Percentiles rank a stretch among this genome's conserved stretches.
These are phyloP conservation scores for Deuterostichococcus epilithicus DNA, from an alignment of 139 green algal species.

Conservation along the genomic window DNA sequence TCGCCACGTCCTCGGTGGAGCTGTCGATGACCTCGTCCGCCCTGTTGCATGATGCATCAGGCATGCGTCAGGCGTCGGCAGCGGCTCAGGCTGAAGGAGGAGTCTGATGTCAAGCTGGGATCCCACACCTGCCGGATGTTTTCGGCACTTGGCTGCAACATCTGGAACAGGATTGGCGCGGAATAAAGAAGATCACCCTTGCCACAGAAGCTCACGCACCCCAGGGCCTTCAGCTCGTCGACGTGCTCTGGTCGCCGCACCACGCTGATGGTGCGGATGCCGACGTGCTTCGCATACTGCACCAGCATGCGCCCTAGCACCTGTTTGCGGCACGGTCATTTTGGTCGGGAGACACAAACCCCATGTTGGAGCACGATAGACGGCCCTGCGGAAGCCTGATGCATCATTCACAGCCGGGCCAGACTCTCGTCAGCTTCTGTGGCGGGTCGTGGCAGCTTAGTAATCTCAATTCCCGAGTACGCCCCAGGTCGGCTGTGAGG, in stretches of 20 bases:
- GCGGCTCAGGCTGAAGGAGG: too few species aligned
- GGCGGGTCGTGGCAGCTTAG: too few species aligned
- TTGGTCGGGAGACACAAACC: too few species aligned
- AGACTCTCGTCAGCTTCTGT: too few species aligned
- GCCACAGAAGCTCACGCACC: constrained; percentile 5
- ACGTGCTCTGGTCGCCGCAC: constrained; percentile 21
- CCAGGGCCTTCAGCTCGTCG: constrained; percentile 25
- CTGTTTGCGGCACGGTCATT: background rate
- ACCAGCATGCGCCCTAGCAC: constrained; percentile 30
- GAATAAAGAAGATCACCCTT: background rate
- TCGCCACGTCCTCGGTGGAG: background rate
- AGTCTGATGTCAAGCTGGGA: too few species aligned
- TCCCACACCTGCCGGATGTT: background rate
- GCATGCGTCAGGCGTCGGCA: too few species aligned
- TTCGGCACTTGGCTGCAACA: background rate
- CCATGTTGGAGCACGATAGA: too few species aligned
- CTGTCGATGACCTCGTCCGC: constrained; percentile 21
- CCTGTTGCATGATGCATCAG: too few species aligned
- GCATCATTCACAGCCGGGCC: too few species aligned
- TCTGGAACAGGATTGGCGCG: background rate
- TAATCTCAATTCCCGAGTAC: too few species aligned
- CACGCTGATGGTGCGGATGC: constrained; percentile 37
- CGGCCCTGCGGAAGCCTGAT: too few species aligned
- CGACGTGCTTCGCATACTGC: constrained; percentile 19
- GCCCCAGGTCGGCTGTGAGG: too few species aligned